phyloP scores from a whole-genome alignment of 345 rosid genomes.

The Dovyalis caffra region DNA sequence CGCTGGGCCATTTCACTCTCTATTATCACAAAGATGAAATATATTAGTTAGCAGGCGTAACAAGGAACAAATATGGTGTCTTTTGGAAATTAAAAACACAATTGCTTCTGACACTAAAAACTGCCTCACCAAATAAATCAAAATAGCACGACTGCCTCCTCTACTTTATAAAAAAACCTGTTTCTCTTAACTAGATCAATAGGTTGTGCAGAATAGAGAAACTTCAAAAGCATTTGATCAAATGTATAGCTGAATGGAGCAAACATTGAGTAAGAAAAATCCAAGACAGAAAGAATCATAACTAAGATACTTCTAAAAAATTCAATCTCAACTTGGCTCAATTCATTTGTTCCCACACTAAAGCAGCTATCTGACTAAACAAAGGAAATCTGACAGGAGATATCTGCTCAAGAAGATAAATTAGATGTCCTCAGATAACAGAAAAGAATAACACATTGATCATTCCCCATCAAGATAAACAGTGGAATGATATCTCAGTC shows the following conservation, averaged over 20 bases:
- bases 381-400: not conserved
- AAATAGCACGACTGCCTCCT: too few species aligned
- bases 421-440: not conserved
- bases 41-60: slow-evolving; percentile 2
- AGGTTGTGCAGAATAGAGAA: too few species aligned
- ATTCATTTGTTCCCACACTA: not conserved
- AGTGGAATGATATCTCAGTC: too few species aligned
- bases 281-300: not conserved
- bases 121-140: too few species aligned
- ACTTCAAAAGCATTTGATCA: too few species aligned
- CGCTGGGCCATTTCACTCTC: slow-evolving; percentile 73
- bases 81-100: too few species aligned
- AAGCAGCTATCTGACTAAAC: not conserved
- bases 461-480: too few species aligned
- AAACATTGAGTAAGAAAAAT: not conserved
- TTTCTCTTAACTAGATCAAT: too few species aligned
- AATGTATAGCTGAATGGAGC: not conserved
- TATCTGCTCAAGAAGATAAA: not conserved
- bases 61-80: not conserved
- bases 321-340: not conserved
- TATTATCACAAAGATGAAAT: slow-evolving; percentile 23
- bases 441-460: too few species aligned
- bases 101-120: too few species aligned
- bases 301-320: not conserved
- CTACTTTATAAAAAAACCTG: too few species aligned